Conservation (phyloP, 352 stramenopile species). For the Phytopythium montanum region DNA sequence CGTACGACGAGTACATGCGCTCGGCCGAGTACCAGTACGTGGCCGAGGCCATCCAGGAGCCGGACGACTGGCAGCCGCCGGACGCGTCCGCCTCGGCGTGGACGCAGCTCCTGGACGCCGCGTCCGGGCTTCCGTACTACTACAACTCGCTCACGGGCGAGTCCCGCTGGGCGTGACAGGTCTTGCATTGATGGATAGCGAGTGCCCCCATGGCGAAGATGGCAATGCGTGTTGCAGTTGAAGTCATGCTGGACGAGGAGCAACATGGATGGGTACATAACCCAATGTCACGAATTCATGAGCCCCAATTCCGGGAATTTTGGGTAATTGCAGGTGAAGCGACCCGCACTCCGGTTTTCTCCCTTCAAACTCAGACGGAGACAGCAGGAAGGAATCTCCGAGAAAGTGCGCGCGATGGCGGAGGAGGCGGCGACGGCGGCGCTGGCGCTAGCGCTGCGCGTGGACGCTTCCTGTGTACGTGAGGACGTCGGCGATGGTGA, state of each 20-base stretch:
- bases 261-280: background rate
- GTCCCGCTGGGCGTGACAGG: constrained; percentile 49
- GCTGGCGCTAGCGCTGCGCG: constrained; percentile 17
- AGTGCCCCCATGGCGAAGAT: too few relatives aligned
- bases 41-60: constrained; percentile 34
- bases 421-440: constrained; percentile 2
- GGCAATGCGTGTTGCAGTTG: too few relatives aligned
- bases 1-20: constrained; percentile 69
- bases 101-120: constrained; percentile 59
- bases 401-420: background rate
- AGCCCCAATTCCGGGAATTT: background rate
- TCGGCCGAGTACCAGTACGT: constrained; percentile 82
- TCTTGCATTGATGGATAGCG: too few relatives aligned
- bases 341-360: constrained; percentile 2
- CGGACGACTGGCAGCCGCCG: constrained; percentile 14
- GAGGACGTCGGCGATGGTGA: constrained; percentile 3
- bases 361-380: background rate
- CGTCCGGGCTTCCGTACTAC: constrained; percentile 63
- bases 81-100: constrained; percentile 30
- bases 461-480: constrained; percentile 18
- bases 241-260: background rate
- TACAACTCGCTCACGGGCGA: constrained; percentile 73
- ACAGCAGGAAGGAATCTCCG: background rate
- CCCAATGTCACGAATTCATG: background rate
- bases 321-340: background rate